phyloP scores from a whole-genome alignment of 441 rosid genomes.

The Gossypium aridum region DNA sequence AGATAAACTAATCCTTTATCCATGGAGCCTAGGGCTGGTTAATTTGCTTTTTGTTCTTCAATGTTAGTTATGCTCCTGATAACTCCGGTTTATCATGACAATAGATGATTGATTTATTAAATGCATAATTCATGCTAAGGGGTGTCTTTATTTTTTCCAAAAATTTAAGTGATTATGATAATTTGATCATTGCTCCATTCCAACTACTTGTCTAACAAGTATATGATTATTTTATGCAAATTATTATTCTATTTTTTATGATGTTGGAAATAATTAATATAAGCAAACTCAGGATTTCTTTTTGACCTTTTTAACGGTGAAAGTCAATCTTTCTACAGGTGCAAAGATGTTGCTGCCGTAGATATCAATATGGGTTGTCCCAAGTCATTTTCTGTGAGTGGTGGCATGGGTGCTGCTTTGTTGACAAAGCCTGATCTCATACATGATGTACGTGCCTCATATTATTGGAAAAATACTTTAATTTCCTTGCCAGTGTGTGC shows the following conservation, averaged over 20 bases:
- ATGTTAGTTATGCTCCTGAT: background rate
- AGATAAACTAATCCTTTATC: background rate
- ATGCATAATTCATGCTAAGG: background rate
- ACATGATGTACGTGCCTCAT: conserved; percentile 52
- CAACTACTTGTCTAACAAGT: background rate
- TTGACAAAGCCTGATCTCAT: conserved; percentile 73
- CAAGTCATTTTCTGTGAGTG: conserved; percentile 79
- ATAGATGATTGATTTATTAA: background rate
- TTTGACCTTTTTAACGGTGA: background rate
- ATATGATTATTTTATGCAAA: background rate
- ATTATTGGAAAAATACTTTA: background rate
- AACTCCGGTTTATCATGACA: background rate
- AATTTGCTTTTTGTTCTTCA: background rate
- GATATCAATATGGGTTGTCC: conserved; percentile 98
- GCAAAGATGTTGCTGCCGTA: conserved; percentile 75
- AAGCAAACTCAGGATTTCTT: background rate
- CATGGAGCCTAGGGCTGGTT: background rate
- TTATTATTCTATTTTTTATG: background rate
- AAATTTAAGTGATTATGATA: background rate
- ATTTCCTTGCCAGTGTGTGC: background rate
- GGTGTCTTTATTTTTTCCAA: background rate
- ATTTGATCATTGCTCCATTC: background rate
- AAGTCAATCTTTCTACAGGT: conserved; percentile 35
- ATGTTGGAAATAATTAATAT: background rate
- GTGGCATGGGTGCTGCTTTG: conserved; percentile 97